Conservation (phyloP, 495 filamentous ascomycete species). For the Xylaria flabelliformis region DNA sequence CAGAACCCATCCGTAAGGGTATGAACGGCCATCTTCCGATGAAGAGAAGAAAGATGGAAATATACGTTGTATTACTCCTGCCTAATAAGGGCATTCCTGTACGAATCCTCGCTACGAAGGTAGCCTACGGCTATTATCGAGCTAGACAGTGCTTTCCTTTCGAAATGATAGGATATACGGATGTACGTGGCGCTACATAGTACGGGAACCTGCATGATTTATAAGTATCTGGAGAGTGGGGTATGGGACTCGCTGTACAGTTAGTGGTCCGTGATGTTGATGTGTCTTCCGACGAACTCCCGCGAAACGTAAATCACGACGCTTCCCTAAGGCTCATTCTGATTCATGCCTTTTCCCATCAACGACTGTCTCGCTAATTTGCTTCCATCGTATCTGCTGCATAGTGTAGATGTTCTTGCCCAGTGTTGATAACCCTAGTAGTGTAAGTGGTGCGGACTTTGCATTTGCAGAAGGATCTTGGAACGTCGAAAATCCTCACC, state of each 20-base stretch:
- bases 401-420: not conserved
- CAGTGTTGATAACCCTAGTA: not conserved
- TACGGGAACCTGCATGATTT: conserved; percentile 3
- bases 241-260: not conserved
- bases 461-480: not conserved
- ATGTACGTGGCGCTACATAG: not conserved
- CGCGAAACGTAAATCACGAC: not conserved
- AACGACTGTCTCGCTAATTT: not conserved
- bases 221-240: not conserved
- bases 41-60: not conserved
- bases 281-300: not conserved
- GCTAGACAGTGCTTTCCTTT: not conserved
- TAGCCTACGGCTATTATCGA: too few species aligned
- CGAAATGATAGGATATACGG: not conserved
- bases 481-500: not conserved
- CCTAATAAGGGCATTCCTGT: not conserved
- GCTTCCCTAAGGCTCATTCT: not conserved
- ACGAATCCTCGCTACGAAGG: not conserved
- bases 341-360: not conserved
- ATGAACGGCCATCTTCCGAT: not conserved
- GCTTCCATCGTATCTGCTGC: not conserved
- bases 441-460: not conserved
- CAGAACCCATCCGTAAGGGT: too few species aligned
- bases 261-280: not conserved
- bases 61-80: not conserved